A percentile compares a stretch with the other conserved stretches of the same genome.
Evolutionary conservation across 805 yeast genomes (phyloP).

Genomic region (Tetrapisispora iriomotensis): DNA sequence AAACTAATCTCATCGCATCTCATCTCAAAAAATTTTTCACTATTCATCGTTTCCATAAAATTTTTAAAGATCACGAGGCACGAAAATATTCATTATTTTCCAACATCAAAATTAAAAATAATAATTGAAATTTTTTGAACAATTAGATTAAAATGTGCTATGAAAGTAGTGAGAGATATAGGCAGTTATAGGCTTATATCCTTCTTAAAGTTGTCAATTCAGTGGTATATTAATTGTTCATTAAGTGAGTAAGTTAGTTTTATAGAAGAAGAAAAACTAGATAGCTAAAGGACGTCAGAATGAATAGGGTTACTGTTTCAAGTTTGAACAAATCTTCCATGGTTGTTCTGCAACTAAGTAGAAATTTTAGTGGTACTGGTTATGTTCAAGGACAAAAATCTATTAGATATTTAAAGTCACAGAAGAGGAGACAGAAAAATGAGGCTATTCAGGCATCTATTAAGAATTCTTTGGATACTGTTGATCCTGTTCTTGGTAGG

Average conservation of each 20-base stretch:
- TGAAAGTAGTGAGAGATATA: too few relatives aligned
- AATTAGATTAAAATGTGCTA: too few relatives aligned
- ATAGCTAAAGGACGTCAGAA: not conserved
- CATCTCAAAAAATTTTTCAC: not conserved
- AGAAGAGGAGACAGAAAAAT: conserved; percentile 28
- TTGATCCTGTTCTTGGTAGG: conserved; percentile 83
- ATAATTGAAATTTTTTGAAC: too few relatives aligned
- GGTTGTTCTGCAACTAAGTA: not conserved
- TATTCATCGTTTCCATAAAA: not conserved
- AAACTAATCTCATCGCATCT: not conserved
- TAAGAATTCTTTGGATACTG: conserved; percentile 28
- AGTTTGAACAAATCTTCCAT: not conserved
- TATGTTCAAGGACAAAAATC: conserved; percentile 18
- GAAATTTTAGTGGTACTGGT: not conserved
- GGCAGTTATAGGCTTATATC: too few relatives aligned
- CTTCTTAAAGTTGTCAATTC: too few relatives aligned
- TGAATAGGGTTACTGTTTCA: not conserved
- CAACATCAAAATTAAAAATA: too few relatives aligned
- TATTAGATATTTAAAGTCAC: conserved; percentile 26
- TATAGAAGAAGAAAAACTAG: too few relatives aligned
- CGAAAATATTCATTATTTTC: too few relatives aligned
- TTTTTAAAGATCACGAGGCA: too few relatives aligned
- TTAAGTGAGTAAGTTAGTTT: too few relatives aligned
- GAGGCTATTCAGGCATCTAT: conserved; percentile 26
- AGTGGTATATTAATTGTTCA: too few relatives aligned